Percentiles rank a stretch among this genome's conserved stretches.
phyloP scores from a whole-genome alignment of 2,329 filamentous ascomycete species.

The Penicillium hesseltinei region DNA sequence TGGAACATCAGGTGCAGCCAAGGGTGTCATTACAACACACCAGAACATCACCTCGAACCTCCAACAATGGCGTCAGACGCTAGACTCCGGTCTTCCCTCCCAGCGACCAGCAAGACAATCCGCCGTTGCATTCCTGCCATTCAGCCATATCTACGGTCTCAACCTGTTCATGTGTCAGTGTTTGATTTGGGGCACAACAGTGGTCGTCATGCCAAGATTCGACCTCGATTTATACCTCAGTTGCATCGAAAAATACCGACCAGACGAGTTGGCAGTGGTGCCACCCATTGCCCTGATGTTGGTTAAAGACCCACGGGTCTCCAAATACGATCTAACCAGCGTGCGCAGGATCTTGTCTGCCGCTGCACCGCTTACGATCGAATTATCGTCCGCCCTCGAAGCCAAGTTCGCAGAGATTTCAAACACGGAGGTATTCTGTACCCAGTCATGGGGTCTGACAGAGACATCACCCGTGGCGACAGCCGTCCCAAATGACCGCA shows the following conservation, averaged over 20 bases:
- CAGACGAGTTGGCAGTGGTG: slow-evolving; percentile 19
- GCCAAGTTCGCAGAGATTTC: slow-evolving; percentile 13
- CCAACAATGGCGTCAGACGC: slow-evolving; percentile 20
- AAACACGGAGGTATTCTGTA: slow-evolving; percentile 19
- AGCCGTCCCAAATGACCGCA: slow-evolving; percentile 16
- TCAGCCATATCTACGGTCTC: slow-evolving; percentile 25
- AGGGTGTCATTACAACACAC: slow-evolving; percentile 23
- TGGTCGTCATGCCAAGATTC: slow-evolving; percentile 17
- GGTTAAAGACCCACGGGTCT: slow-evolving; percentile 19
- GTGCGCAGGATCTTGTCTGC: slow-evolving; percentile 21
- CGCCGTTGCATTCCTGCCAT: slow-evolving; percentile 20
- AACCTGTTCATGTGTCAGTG: slow-evolving; percentile 20
- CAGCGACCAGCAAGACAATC: slow-evolving; percentile 12
- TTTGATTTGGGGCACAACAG: slow-evolving; percentile 17
- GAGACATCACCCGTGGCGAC: slow-evolving; percentile 22
- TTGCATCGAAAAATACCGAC: slow-evolving; percentile 19
- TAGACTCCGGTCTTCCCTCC: slow-evolving; percentile 8
- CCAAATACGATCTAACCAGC: slow-evolving; percentile 19
- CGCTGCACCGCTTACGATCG: slow-evolving; percentile 20
- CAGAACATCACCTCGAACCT: slow-evolving; percentile 22
- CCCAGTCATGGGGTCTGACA: slow-evolving; percentile 21
- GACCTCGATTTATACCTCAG: slow-evolving; percentile 19
- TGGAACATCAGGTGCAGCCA: slow-evolving; percentile 22
- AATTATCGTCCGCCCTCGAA: slow-evolving; percentile 17
- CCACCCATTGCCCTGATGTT: slow-evolving; percentile 22